These are phyloP conservation scores for Globisporangium sylvaticum DNA, from an alignment of 352 stramenopile species.

Conservation along the genomic window DNA sequence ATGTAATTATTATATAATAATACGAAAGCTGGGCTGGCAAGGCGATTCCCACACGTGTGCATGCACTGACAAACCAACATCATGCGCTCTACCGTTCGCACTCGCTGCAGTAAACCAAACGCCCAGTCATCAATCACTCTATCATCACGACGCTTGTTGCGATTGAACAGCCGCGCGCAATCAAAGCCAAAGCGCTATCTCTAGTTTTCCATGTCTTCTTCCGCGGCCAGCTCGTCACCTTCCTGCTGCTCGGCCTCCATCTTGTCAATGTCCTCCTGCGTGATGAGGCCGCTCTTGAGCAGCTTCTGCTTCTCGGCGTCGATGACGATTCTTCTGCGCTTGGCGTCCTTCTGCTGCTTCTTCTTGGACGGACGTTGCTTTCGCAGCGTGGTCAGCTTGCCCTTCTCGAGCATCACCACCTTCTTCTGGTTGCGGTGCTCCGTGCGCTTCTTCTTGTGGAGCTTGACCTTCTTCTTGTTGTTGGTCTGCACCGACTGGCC, in stretches of 20 bases:
- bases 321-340: conserved; percentile 67
- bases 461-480: conserved; percentile 88
- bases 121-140: neutral
- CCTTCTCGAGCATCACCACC: conserved; percentile 56
- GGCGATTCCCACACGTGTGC: neutral
- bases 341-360: conserved; percentile 82
- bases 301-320: conserved; percentile 76
- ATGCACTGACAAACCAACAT: neutral
- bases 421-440: conserved; percentile 81
- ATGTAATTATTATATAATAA: conserved; percentile 19
- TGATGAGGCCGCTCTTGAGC: conserved; percentile 73
- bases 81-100: neutral
- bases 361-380: conserved; percentile 79
- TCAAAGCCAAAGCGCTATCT: neutral
- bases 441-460: conserved; percentile 80
- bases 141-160: neutral
- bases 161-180: neutral
- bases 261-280: conserved; percentile 81
- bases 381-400: conserved; percentile 49
- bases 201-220: conserved; percentile 54
- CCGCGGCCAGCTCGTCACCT: conserved; percentile 25
- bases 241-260: conserved; percentile 55
- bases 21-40: conserved; percentile 7
- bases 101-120: neutral
- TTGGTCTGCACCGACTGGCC: conserved; percentile 65